Percentiles rank a stretch among this genome's conserved stretches.
phyloP scores from a whole-genome alignment of 78 protist genomes.

The Cavenderia fasciculata region DNA sequence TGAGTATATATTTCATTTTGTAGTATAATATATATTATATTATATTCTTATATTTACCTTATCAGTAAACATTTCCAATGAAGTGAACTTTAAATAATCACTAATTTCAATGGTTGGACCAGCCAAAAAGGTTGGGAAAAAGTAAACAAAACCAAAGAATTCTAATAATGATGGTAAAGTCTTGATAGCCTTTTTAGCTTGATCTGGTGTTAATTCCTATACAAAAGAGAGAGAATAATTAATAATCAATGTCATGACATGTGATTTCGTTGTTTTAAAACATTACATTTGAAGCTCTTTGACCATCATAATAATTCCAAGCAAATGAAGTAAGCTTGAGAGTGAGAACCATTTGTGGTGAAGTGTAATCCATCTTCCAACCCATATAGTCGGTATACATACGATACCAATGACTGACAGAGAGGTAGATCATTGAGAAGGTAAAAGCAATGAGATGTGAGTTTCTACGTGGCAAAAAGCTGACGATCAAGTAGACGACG shows the following conservation, averaged over 20 bases:
- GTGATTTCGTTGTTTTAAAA: background rate
- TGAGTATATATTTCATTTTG: too few species aligned
- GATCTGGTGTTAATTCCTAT: slow-evolving; percentile 75
- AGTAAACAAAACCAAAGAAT: slow-evolving; percentile 77
- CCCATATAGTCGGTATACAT: slow-evolving; percentile 72
- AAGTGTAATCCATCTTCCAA: slow-evolving; percentile 72
- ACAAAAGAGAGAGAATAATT: background rate
- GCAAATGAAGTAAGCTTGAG: slow-evolving; percentile 78
- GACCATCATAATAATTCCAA: slow-evolving; percentile 80
- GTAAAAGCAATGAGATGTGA: slow-evolving; percentile 54
- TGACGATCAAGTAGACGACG: slow-evolving; percentile 18
- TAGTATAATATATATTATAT: too few species aligned
- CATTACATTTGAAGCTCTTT: slow-evolving; percentile 7
- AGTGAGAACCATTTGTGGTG: slow-evolving; percentile 84
- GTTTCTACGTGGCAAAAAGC: slow-evolving; percentile 26
- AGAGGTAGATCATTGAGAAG: slow-evolving; percentile 55
- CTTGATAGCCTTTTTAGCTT: slow-evolving; percentile 44
- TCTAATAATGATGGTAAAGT: slow-evolving; percentile 79
- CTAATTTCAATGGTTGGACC: slow-evolving; percentile 86
- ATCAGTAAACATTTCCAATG: slow-evolving; percentile 44
- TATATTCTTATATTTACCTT: background rate
- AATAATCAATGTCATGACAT: background rate
- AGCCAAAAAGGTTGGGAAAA: slow-evolving; percentile 81
- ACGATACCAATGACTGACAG: slow-evolving; percentile 58
- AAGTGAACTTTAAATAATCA: slow-evolving; percentile 68